Evolutionary conservation across 73 alveolate species (phyloP), one percentile per base, ranked within the genome.

Genomic region (Blepharisma stoltei): DNA sequence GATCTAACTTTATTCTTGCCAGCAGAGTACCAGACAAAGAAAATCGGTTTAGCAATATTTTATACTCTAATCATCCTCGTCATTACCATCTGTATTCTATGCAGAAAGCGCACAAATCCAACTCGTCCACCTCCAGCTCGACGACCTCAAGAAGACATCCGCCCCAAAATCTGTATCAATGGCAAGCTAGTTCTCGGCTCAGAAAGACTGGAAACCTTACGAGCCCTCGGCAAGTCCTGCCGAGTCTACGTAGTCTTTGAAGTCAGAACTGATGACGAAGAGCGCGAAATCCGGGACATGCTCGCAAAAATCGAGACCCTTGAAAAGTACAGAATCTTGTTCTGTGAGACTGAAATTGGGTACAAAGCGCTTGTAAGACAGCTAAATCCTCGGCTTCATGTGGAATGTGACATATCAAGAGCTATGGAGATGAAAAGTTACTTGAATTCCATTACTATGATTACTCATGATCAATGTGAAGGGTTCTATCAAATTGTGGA

Each of bases 261-360:
- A 60, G 73, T 60, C n/a, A 18, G 38, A 9, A 18, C 0, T 18
- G 23, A 60, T 5, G 73, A 60, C 5, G 73, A 60, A 20, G 73
- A 60, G 23, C 46, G 18, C 2, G 23, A 60, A 25, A 60, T 60
- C 38, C 38, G 46, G 0, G 73, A n/a, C 37, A 1, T 1, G 2
- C 45, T 60, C 11, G 11, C 38, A 8, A 9, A 11, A 20, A 38
- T 60, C 3, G 18, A n/a, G 23, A 14, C 14, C 23, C 45, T 60
- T 18, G 37, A 14, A 8, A n/a, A 8, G 14, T 25, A 60, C 46
- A 14, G 45, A 14, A 25, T 60, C 49, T 25, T 60, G 14, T 60
- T 60, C 46, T 60, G 73, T 5, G 73, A 60, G 46, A 60, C 73
- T 25, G 73, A 60, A 8, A 60, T 60, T 25, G 73, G 73, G 73